These are phyloP conservation scores for Colletotrichum sp. DNA, from an alignment of 2,329 filamentous ascomycete species.

Conservation along the genomic window DNA sequence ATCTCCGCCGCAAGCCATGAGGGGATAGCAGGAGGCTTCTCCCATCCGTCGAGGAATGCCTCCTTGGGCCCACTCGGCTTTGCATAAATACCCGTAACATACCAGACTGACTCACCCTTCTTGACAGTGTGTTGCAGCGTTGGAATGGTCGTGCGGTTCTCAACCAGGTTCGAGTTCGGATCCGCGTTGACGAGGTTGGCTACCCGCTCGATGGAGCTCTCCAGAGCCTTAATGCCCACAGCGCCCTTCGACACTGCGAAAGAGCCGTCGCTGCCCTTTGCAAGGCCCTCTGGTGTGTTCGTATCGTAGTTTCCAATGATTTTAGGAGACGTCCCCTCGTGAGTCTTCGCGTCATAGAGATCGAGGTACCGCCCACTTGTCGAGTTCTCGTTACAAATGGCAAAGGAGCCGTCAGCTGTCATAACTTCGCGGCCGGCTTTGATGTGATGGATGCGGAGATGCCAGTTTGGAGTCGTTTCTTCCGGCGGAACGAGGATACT, in stretches of 20 bases:
- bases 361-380: conserved; percentile 55
- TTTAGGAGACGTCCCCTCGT: conserved; percentile 58
- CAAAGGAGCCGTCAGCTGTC: conserved; percentile 78
- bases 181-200: conserved; percentile 77
- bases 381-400: conserved; percentile 63
- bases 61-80: conserved; percentile 61
- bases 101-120: conserved; percentile 66
- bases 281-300: conserved; percentile 57
- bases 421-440: conserved; percentile 65
- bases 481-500: conserved; percentile 70
- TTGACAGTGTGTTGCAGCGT: conserved; percentile 68
- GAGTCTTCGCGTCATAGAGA: conserved; percentile 41
- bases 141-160: conserved; percentile 74
- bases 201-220: conserved; percentile 49
- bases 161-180: conserved; percentile 78
- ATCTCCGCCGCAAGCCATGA: conserved; percentile 64
- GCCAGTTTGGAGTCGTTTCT: conserved; percentile 68
- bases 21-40: conserved; percentile 61
- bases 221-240: conserved; percentile 63
- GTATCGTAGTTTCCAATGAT: conserved; percentile 68
- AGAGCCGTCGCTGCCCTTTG: conserved; percentile 53
- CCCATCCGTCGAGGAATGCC: conserved; percentile 67
- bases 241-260: conserved; percentile 63
- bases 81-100: conserved; percentile 74
- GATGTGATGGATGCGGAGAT: conserved; percentile 69